Base-by-base conservation (phyloP, 805 yeast species). In the Saccharomyces eubayanus region DNA sequence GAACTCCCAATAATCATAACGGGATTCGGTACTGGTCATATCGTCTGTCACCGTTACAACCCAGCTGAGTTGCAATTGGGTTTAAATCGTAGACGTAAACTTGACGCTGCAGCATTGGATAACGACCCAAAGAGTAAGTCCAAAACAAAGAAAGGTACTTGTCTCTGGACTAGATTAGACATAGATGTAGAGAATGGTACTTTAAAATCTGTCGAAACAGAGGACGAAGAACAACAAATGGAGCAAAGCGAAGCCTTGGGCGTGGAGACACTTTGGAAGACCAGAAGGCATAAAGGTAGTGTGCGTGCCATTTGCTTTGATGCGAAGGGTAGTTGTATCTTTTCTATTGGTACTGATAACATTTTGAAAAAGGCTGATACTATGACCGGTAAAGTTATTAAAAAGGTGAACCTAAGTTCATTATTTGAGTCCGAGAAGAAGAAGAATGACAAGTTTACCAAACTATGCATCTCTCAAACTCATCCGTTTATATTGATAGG, bases 271-370 rank as follows among this genome's bases (percentile, higher is more conserved):
- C 53, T 69, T 0, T 92, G 99, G 99, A 80, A 85, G 53, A 91
- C 97, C 0, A 87, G 81, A 62, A 79, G 98, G 65, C 98, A 92
- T 66, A 90, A 89, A 67, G 91, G 89, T 1, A 85, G 96, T 58
- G 89, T 96, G 56, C 73, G 99, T 46, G 80, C 86, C 3, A 72
- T 88, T 2, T 72, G 80, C 6, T 84, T 89, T 67, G 80, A 82
- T 40, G 73, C 78, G 1, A 66, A 70, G 5, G 77, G 77, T n/a
- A 77, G 77, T 30, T 68, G 69, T 53, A 51, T 90, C 0, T 87
- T 75, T 62, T 77, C 96, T 0, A 81, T 83, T 20, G 98, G 98
- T 0, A 78, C 87, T 0, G 99, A 92, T 57, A 80, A 81, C 48
- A 80, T 87, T 5, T 72, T 92, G 57, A 92, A 92, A 68, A 82